Conservation (phyloP, 176 grass and related monocot genomes). For the Ensete glaucum region DNA sequence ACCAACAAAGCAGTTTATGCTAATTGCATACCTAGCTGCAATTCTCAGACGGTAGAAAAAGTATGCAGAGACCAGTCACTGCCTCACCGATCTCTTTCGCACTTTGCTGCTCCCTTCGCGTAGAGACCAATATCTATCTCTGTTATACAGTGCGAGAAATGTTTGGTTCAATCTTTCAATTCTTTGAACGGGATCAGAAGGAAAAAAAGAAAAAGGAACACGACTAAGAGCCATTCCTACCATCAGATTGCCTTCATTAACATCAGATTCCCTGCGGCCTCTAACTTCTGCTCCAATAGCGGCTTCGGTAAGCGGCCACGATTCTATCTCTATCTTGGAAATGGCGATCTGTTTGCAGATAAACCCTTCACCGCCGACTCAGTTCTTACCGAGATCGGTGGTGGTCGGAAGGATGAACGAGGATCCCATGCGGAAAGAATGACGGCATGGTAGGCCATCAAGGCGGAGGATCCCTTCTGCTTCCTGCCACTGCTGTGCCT, state of each 20-base stretch:
- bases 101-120: constrained; percentile 67
- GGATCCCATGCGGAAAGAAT: constrained; percentile 14
- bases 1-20: too few species aligned
- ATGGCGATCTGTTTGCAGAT: background rate
- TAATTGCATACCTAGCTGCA: constrained; percentile 42
- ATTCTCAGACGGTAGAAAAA: constrained; percentile 73
- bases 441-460: constrained; percentile 9
- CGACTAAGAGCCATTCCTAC: too few species aligned
- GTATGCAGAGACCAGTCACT: constrained; percentile 62
- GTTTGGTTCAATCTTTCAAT: constrained; percentile 5
- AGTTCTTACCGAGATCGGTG: constrained; percentile 65
- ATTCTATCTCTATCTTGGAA: constrained; percentile 64
- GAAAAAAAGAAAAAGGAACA: too few species aligned
- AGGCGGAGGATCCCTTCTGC: background rate
- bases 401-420: constrained; percentile 36
- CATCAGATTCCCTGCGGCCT: constrained; percentile 37
- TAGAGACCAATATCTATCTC: constrained; percentile 72
- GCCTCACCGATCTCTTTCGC: constrained; percentile 57
- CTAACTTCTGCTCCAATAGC: constrained; percentile 54
- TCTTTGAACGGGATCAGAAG: background rate
- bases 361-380: constrained; percentile 54
- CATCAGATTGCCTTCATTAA: background rate
- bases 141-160: constrained; percentile 10
- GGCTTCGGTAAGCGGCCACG: constrained; percentile 52
- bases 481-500: too few species aligned